These are phyloP conservation scores for Primulina huaijiensis DNA, from an alignment of 257 asterid genomes.

Conservation along the genomic window DNA sequence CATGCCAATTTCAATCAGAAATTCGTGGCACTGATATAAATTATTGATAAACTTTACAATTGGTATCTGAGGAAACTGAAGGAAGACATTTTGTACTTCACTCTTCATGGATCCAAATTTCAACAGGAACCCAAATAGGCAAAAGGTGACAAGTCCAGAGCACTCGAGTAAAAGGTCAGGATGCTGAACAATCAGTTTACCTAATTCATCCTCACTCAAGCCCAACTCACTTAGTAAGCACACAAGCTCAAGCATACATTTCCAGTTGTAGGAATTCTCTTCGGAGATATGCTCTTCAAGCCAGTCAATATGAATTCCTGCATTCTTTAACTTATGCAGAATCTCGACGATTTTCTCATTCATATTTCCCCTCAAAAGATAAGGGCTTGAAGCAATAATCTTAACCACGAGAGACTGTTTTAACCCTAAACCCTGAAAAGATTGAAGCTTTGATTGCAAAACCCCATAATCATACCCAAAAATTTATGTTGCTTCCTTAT, in stretches of 20 bases:
- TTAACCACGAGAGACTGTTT: constrained; percentile 47
- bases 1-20: constrained; percentile 58
- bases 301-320: constrained; percentile 41
- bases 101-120: constrained; percentile 47
- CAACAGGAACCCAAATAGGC: constrained; percentile 43
- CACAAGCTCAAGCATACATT: constrained; percentile 38
- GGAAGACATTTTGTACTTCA: constrained; percentile 34
- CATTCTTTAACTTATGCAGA: constrained; percentile 39
- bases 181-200: constrained; percentile 30
- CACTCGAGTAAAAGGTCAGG: constrained; percentile 50
- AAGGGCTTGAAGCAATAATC: constrained; percentile 53
- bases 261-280: constrained; percentile 49
- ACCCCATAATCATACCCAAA: constrained; percentile 44
- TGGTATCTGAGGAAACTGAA: constrained; percentile 45
- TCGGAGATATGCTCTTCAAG: constrained; percentile 42
- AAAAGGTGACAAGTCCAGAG: constrained; percentile 45
- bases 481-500: constrained; percentile 49
- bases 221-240: constrained; percentile 40
- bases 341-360: constrained; percentile 34
- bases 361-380: constrained; percentile 40
- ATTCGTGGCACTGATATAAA: constrained; percentile 40
- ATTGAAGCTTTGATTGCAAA: constrained; percentile 44
- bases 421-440: constrained; percentile 45
- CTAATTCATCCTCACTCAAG: constrained; percentile 40
- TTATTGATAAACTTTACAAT: constrained; percentile 36